Percentiles rank a stretch among this genome's conserved stretches.
Conservation (phyloP, 306 rosid species). For the Aeschynomene evenia region DNA sequence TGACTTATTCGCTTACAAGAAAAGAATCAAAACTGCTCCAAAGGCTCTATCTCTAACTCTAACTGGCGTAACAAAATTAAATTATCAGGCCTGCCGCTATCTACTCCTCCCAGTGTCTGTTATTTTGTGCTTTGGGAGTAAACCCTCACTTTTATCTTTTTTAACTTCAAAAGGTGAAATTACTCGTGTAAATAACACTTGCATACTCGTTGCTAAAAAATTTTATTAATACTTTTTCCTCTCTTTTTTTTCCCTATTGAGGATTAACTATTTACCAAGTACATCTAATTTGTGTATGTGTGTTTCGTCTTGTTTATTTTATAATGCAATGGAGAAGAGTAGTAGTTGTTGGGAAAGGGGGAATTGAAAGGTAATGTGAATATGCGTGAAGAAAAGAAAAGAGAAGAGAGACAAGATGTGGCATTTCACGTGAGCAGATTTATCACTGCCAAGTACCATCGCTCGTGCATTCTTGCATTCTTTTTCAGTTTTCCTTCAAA, state of each 20-base stretch:
- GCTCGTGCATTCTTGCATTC: slow-evolving; percentile 22
- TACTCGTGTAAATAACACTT: background rate
- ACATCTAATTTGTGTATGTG: too few relatives aligned
- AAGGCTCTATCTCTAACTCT: too few relatives aligned
- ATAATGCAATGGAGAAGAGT: background rate
- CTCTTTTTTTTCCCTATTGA: too few relatives aligned
- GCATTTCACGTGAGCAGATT: slow-evolving; percentile 38
- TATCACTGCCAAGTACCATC: slow-evolving; percentile 12
- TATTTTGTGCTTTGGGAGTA: background rate
- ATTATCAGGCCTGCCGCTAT: slow-evolving; percentile 25
- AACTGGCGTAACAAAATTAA: slow-evolving; percentile 30
- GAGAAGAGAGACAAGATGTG: slow-evolving; percentile 29
- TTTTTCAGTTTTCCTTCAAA: background rate
- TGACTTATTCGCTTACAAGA: slow-evolving; percentile 27
- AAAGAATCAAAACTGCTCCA: slow-evolving; percentile 32
- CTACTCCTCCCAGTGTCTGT: background rate
- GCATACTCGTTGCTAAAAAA: background rate
- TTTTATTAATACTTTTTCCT: background rate
- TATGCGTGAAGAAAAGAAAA: slow-evolving; percentile 19
- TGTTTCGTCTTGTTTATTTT: background rate
- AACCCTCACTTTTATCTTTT: background rate
- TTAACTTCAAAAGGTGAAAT: background rate
- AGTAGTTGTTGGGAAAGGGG: background rate
- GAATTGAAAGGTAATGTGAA: background rate
- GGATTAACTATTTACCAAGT: background rate